Base-by-base conservation (phyloP, 768 basidiomycete genomes). In the Tephrocybe sp. region DNA sequence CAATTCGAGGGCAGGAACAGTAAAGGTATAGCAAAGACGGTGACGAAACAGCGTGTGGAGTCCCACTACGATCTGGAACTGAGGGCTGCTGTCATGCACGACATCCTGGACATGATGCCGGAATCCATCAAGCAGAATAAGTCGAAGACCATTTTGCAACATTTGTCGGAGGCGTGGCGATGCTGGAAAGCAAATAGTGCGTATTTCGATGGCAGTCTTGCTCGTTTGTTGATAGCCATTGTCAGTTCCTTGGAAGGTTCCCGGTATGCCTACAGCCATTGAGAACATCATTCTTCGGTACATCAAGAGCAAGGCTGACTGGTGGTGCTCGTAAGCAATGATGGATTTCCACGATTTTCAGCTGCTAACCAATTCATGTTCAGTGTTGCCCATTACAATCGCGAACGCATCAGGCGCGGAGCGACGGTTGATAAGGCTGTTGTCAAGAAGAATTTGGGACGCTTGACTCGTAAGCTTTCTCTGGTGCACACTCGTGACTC, bases 51-150 rank as follows among this genome's bases (percentile, higher is more conserved):
- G 71, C 86, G 96, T 61, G 97, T 98, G 12, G 97, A 99, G 69
- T 97, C 94, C 8, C 97, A 99, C 67, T 98, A 95, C 60, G 97
- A 99, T 67, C 78, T 99, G 28, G 97, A 99, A 65, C 74, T 99
- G 36, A 87, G 97, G 46, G 97, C 97, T 0, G 95, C 97, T 39
- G 96, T 99, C 60, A 98, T 99, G 97, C 96, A 98, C 72, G 96
- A 99, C 69, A 98, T 99, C 59, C 76, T 99, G 59, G 96, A 98
- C 74, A 98, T 98, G 96, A 98, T 98, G 96, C 97, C 97, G 6
- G 97, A 98, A 69, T 93, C 91, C 2, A 95, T 98, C 76, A 95
- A 95, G 71, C 93, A 95, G 70, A 99, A 98, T 73, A 98, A 99
- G 76, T 86, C 94, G n/a, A 99, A 99, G 77, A 98, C 97, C 9